phyloP scores from a whole-genome alignment of 73 alveolate species.

The Symbiodinium natans region DNA sequence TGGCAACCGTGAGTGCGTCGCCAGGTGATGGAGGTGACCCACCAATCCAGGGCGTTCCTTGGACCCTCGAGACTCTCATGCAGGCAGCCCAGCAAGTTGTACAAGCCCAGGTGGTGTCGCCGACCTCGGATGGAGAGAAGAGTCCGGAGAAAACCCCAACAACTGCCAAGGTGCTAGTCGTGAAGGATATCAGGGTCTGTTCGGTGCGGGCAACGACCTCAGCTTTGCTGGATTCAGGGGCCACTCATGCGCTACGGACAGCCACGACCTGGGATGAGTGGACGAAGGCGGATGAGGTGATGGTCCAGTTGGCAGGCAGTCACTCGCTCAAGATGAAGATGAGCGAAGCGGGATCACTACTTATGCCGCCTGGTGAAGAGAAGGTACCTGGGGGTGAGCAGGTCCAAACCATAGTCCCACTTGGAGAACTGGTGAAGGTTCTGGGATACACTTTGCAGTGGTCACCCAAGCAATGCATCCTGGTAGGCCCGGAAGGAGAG shows the following conservation, averaged over 20 bases:
- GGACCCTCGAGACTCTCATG: background rate
- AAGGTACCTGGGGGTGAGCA: background rate
- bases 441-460: background rate
- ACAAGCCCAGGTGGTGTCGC: background rate
- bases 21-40: background rate
- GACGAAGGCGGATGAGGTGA: background rate
- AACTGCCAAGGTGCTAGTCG: background rate
- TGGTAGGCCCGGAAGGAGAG: background rate
- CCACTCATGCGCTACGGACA: background rate
- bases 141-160: background rate
- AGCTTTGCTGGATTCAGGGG: background rate
- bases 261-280: background rate
- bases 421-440: background rate
- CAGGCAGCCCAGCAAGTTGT: background rate
- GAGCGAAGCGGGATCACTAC: background rate
- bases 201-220: background rate
- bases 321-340: background rate
- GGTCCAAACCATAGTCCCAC: background rate
- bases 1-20: too few relatives aligned
- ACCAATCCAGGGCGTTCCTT: background rate
- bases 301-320: background rate
- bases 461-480: background rate
- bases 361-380: background rate
- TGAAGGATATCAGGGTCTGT: background rate
- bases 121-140: background rate